These are phyloP conservation scores for Fusarium sacchari DNA, from an alignment of 2,329 filamentous ascomycete genomes.

Conservation along the genomic window DNA sequence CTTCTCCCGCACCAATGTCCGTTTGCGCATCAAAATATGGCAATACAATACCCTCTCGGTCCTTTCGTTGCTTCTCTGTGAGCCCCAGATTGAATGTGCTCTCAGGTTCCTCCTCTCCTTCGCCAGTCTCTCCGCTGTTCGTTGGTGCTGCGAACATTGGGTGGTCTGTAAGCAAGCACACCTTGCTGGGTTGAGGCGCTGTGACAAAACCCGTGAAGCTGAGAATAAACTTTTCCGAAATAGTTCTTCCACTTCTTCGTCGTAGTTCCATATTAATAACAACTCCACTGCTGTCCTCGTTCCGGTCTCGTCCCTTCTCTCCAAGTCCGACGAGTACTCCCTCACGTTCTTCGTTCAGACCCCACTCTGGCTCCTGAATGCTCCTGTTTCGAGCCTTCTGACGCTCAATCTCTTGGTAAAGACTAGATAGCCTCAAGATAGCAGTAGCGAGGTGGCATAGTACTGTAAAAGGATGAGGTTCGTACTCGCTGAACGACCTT, in stretches of 20 bases:
- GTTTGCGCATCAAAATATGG: conserved; percentile 98
- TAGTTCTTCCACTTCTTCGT: conserved; percentile 80
- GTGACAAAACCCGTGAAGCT: conserved; percentile 42
- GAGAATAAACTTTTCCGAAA: conserved; percentile 73
- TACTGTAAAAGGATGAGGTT: conserved; percentile 75
- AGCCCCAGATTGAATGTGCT: conserved; percentile 88
- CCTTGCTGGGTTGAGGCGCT: conserved; percentile 44
- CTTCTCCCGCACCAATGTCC: conserved; percentile 79
- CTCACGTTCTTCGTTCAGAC: conserved; percentile 79
- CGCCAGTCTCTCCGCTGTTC: conserved; percentile 47
- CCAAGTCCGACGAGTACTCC: conserved; percentile 78
- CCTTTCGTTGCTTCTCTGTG: conserved; percentile 88
- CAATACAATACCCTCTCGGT: conserved; percentile 88
- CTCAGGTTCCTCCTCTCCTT: conserved; percentile 65
- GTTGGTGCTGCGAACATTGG: conserved; percentile 68
- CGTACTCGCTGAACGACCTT: conserved; percentile 61
- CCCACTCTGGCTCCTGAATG: conserved; percentile 79
- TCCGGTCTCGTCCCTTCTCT: conserved; percentile 58
- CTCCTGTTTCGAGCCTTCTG: conserved; percentile 82
- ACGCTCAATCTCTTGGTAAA: conserved; percentile 77
- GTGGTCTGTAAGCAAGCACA: conserved; percentile 79
- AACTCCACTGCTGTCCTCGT: conserved; percentile 57
- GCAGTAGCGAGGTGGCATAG: conserved; percentile 90
- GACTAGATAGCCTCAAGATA: conserved; percentile 76
- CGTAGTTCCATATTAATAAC: conserved; percentile 89